A percentile compares a stretch with the other conserved stretches of the same genome.
phyloP scores from a whole-genome alignment of 805 yeast genomes.

The Candida chauliodis region DNA sequence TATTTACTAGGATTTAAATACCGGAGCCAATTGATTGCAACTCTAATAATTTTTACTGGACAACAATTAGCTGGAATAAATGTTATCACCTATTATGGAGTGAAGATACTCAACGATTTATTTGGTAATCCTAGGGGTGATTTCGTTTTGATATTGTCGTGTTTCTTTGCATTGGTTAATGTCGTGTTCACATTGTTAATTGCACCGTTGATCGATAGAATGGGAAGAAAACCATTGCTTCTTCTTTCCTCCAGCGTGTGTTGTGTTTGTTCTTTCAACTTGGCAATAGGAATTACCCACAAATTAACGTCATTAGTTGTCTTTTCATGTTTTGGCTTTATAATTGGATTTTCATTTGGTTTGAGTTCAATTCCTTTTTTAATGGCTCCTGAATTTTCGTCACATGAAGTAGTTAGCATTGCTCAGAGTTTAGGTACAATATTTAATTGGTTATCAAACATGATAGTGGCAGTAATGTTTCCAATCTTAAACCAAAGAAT shows the following conservation, averaged over 20 bases:
- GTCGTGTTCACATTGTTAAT: constrained; percentile 64
- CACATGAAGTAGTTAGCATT: constrained; percentile 27
- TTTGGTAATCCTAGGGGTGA: constrained; percentile 9
- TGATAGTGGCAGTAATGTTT: constrained; percentile 29
- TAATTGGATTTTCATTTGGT: constrained; percentile 32
- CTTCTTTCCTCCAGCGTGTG: constrained; percentile 21
- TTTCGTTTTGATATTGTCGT: constrained; percentile 60
- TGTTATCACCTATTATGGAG: constrained; percentile 88
- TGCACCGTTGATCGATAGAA: constrained; percentile 65
- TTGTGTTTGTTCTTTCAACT: constrained; percentile 21
- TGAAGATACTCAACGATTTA: constrained; percentile 47
- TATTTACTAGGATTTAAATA: constrained; percentile 18
- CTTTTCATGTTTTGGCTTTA: constrained; percentile 30
- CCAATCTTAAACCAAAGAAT: constrained; percentile 24
- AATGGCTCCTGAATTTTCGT: constrained; percentile 34
- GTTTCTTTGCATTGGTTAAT: constrained; percentile 69
- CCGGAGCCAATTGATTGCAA: constrained; percentile 27
- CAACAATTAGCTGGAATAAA: constrained; percentile 71
- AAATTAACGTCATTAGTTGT: constrained; percentile 15
- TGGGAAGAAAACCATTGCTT: constrained; percentile 60
- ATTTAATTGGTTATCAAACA: constrained; percentile 33
- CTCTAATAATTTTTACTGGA: constrained; percentile 32
- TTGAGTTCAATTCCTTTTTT: constrained; percentile 36
- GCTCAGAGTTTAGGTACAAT: constrained; percentile 36
- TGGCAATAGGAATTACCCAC: constrained; percentile 22